phyloP scores from a whole-genome alignment of 2,329 filamentous ascomycete genomes.

The Cercospora berteroae region DNA sequence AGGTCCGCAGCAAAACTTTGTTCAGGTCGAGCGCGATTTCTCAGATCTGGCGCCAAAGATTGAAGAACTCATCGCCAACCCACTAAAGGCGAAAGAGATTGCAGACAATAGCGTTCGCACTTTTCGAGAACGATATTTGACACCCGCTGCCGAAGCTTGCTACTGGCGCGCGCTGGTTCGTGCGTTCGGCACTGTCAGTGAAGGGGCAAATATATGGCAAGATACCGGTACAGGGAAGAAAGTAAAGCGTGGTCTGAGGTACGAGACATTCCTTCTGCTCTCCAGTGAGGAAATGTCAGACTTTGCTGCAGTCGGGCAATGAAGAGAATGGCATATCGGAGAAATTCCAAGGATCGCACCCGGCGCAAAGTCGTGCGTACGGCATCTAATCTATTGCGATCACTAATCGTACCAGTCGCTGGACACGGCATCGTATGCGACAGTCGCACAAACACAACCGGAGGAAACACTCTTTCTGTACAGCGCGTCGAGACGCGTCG shows the following conservation, averaged over 20 bases:
- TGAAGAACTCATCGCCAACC: slow-evolving; percentile 21
- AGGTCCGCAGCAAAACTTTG: slow-evolving; percentile 30
- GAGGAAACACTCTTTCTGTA: not conserved
- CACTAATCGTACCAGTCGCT: not conserved
- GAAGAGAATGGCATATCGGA: not conserved
- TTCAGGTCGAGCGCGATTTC: slow-evolving; percentile 29
- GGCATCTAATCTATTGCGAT: not conserved
- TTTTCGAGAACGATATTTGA: slow-evolving; percentile 35
- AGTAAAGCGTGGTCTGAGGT: slow-evolving; percentile 22
- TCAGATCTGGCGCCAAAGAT: slow-evolving; percentile 28
- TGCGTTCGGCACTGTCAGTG: slow-evolving; percentile 22
- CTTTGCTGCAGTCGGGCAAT: not conserved
- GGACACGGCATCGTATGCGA: not conserved
- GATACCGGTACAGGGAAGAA: slow-evolving; percentile 4
- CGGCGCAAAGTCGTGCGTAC: not conserved
- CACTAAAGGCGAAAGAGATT: slow-evolving; percentile 26
- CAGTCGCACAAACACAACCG: not conserved
- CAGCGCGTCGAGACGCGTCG: not conserved
- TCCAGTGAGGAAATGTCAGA: slow-evolving; percentile 27
- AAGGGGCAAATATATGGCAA: slow-evolving; percentile 20
- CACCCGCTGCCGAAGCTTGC: slow-evolving; percentile 31
- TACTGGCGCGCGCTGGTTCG: slow-evolving; percentile 31
- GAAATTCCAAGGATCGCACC: not conserved
- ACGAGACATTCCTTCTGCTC: slow-evolving; percentile 25
- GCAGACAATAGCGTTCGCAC: slow-evolving; percentile 30